A percentile compares a stretch with the other conserved stretches of the same genome.
These are phyloP conservation scores for Populus hybrid DNA, from an alignment of 441 rosid genomes.

Conservation along the genomic window DNA sequence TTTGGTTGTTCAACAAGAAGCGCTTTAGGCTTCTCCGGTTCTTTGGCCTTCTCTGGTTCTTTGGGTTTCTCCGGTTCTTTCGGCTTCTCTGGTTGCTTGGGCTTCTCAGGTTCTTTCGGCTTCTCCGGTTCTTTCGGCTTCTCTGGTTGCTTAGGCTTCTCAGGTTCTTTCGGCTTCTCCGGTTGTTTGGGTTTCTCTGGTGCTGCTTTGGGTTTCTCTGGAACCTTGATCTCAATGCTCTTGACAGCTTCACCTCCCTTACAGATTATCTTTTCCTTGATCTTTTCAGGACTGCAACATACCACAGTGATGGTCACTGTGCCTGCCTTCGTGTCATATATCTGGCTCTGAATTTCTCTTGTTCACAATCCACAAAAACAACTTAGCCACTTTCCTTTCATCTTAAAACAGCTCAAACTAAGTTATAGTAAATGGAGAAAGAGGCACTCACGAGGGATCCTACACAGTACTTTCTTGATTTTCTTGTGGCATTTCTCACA, in stretches of 20 bases:
- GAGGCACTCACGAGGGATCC: constrained; percentile 60
- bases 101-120: constrained; percentile 18
- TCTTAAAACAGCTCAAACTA: not conserved
- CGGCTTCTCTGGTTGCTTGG: not conserved
- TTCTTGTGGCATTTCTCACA: constrained; percentile 61
- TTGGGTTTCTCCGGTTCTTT: constrained; percentile 13
- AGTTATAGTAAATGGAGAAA: not conserved
- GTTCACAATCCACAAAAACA: constrained; percentile 34
- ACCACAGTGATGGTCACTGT: constrained; percentile 58
- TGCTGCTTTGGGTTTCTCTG: not conserved
- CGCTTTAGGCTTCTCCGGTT: constrained; percentile 23
- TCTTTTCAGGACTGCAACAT: constrained; percentile 70
- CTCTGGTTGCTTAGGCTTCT: constrained; percentile 19
- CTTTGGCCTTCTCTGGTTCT: constrained; percentile 14
- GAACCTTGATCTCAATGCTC: constrained; percentile 46
- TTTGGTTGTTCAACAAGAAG: constrained; percentile 4
- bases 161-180: constrained; percentile 13
- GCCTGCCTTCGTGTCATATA: constrained; percentile 60
- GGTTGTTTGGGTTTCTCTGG: constrained; percentile 19
- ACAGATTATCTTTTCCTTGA: constrained; percentile 53
- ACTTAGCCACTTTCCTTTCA: constrained; percentile 36
- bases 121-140: constrained; percentile 21
- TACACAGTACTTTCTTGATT: constrained; percentile 69
- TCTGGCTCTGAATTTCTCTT: constrained; percentile 67
- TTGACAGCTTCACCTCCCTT: constrained; percentile 53